Percentiles rank a stretch among this genome's conserved stretches.
Conservation (phyloP, 2,329 filamentous ascomycete species). For the Aspergillus neotritici region DNA sequence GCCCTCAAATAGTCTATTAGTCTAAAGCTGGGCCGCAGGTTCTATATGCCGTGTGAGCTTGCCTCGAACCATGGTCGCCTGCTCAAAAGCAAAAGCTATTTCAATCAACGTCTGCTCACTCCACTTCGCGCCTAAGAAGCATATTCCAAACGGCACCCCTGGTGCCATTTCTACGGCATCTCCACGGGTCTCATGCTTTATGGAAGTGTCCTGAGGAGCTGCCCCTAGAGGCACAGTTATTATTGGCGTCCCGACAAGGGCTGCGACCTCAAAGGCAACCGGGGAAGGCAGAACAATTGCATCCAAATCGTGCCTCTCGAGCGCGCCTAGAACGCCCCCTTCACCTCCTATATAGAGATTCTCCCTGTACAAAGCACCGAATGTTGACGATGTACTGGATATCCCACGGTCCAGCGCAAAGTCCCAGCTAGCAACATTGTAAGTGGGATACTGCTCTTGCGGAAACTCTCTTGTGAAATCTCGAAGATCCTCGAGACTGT, state of each 20-base stretch:
- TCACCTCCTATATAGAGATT: slow-evolving; percentile 51
- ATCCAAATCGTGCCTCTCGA: slow-evolving; percentile 53
- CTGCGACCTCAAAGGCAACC: slow-evolving; percentile 45
- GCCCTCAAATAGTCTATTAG: too few relatives aligned
- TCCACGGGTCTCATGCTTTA: slow-evolving; percentile 38
- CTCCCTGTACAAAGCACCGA: slow-evolving; percentile 53
- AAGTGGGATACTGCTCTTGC: slow-evolving; percentile 55
- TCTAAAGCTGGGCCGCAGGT: too few relatives aligned
- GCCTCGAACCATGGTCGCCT: slow-evolving; percentile 48
- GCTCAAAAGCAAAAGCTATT: slow-evolving; percentile 64
- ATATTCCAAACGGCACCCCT: slow-evolving; percentile 56
- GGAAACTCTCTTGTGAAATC: slow-evolving; percentile 50
- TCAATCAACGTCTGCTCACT: slow-evolving; percentile 58
- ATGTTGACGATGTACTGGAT: slow-evolving; percentile 52
- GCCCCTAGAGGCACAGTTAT: slow-evolving; percentile 60
- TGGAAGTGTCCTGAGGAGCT: slow-evolving; percentile 44
- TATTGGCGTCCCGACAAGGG: slow-evolving; percentile 55
- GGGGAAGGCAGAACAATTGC: slow-evolving; percentile 57
- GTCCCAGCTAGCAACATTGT: slow-evolving; percentile 57
- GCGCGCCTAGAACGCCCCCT: slow-evolving; percentile 56
- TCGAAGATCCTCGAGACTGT: slow-evolving; percentile 47
- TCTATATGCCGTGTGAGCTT: slow-evolving; percentile 46
- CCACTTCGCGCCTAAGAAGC: slow-evolving; percentile 57
- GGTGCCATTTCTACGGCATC: slow-evolving; percentile 51
- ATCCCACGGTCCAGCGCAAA: slow-evolving; percentile 47